Conservation (phyloP, 441 rosid genomes). For the Arabidopsis lyrata region DNA sequence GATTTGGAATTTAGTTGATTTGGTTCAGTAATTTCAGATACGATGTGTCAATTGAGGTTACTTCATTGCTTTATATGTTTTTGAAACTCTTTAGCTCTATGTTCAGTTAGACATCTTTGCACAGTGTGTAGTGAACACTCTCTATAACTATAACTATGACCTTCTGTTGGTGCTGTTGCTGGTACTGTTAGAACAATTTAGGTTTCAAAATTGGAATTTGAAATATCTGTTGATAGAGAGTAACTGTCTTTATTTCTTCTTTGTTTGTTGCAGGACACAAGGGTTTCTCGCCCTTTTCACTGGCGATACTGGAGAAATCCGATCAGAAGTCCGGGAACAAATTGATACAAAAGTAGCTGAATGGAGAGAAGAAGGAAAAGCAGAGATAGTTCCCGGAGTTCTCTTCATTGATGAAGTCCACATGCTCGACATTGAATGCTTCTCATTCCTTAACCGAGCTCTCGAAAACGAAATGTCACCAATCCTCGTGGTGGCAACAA, state of each 20-base stretch:
- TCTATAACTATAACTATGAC: neutral
- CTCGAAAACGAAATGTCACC: slow-evolving; percentile 98
- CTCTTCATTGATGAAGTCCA: slow-evolving; percentile 96
- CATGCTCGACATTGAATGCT: slow-evolving; percentile 97
- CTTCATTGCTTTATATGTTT: neutral
- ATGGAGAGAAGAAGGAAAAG: slow-evolving; percentile 99
- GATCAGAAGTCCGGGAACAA: slow-evolving; percentile 93
- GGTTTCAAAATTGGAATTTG: neutral
- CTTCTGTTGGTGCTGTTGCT: neutral
- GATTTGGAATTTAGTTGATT: neutral
- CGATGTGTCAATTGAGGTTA: neutral
- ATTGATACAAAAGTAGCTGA: slow-evolving; percentile 95
- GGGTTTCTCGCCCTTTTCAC: slow-evolving; percentile 96
- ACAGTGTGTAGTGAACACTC: neutral
- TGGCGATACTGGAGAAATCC: slow-evolving; percentile 95
- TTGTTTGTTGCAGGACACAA: slow-evolving; percentile 63
- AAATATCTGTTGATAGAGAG: neutral
- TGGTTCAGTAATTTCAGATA: neutral
- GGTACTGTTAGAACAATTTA: neutral
- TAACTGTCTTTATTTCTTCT: neutral
- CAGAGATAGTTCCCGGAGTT: slow-evolving; percentile 93
- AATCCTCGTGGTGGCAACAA: slow-evolving; percentile 87
- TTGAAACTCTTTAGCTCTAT: neutral
- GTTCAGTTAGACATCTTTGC: neutral
- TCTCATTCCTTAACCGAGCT: slow-evolving; percentile 96